A percentile compares a stretch with the other conserved stretches of the same genome.
Evolutionary conservation across 495 filamentous ascomycete genomes (phyloP).

Genomic region (Talaromyces wortmannii): DNA sequence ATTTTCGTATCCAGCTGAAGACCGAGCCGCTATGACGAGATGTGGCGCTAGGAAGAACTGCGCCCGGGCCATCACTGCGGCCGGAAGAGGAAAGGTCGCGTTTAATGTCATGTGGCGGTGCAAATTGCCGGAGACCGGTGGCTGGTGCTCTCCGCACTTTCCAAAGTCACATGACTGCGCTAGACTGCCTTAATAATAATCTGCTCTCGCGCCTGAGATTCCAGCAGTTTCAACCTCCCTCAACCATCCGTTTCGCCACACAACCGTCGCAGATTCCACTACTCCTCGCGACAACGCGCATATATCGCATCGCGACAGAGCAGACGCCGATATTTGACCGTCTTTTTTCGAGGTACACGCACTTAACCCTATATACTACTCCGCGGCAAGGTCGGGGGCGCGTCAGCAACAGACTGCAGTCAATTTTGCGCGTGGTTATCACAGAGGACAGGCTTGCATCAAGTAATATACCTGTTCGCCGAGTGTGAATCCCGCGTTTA

Average conservation of each 20-base stretch:
- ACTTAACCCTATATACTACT: background rate
- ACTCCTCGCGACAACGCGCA: background rate
- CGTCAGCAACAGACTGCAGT: background rate
- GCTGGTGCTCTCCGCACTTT: background rate
- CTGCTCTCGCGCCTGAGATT: background rate
- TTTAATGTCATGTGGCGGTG: background rate
- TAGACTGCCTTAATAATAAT: background rate
- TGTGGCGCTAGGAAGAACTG: constrained; percentile 1
- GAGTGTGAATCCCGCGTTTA: constrained; percentile 20
- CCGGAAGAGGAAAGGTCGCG: background rate
- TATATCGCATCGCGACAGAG: background rate
- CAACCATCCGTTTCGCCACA: background rate
- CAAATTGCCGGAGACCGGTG: background rate
- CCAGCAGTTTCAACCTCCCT: constrained; percentile 1
- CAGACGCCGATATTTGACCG: background rate
- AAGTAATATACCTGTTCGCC: constrained; percentile 31
- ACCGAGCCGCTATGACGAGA: constrained; percentile 2
- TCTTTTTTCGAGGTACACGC: background rate
- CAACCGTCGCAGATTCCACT: background rate
- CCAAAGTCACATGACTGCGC: background rate
- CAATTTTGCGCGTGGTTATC: constrained; percentile 2
- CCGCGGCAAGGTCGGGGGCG: background rate
- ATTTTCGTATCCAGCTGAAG: background rate
- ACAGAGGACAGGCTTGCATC: constrained; percentile 14
- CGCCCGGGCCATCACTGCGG: background rate